Conservation (phyloP, 2,329 filamentous ascomycete species). For the Hysterium pulicare region DNA sequence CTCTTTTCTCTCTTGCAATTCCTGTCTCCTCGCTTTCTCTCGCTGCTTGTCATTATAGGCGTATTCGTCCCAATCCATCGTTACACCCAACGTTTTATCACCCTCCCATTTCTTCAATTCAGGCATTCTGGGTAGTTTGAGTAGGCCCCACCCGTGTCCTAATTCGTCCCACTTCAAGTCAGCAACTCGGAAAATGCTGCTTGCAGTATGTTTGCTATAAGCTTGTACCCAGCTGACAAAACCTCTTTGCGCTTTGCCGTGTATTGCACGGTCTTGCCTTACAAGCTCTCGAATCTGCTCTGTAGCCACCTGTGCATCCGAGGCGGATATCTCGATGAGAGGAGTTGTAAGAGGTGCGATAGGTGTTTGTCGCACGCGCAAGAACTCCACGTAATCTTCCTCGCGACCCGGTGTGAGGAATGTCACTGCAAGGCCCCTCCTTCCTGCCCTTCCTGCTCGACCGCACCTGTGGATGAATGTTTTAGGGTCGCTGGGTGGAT, state of each 20-base stretch:
- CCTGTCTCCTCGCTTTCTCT: slow-evolving; percentile 41
- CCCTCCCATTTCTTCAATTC: slow-evolving; percentile 57
- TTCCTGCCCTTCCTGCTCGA: slow-evolving; percentile 60
- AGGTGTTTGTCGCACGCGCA: slow-evolving; percentile 83
- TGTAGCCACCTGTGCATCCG: slow-evolving; percentile 58
- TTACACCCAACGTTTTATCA: slow-evolving; percentile 41
- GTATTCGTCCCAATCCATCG: slow-evolving; percentile 39
- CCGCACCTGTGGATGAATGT: slow-evolving; percentile 68
- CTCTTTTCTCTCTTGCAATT: slow-evolving; percentile 24
- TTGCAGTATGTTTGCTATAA: slow-evolving; percentile 87
- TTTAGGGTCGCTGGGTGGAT: slow-evolving; percentile 83
- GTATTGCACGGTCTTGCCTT: slow-evolving; percentile 61
- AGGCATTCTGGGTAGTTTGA: slow-evolving; percentile 89
- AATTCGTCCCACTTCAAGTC: slow-evolving; percentile 85
- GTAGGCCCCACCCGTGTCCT: slow-evolving; percentile 78
- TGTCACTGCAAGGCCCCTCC: slow-evolving; percentile 77
- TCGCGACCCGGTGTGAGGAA: slow-evolving; percentile 81
- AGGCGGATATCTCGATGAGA: slow-evolving; percentile 54
- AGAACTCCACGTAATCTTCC: slow-evolving; percentile 84
- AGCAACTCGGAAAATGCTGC: slow-evolving; percentile 79
- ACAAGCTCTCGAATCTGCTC: slow-evolving; percentile 60
- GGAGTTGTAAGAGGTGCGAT: slow-evolving; percentile 63
- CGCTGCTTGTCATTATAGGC: slow-evolving; percentile 45
- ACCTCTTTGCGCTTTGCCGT: slow-evolving; percentile 84
- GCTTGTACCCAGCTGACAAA: slow-evolving; percentile 93